phyloP scores from a whole-genome alignment of 345 rosid genomes.

The Melaleuca quinquenervia region DNA sequence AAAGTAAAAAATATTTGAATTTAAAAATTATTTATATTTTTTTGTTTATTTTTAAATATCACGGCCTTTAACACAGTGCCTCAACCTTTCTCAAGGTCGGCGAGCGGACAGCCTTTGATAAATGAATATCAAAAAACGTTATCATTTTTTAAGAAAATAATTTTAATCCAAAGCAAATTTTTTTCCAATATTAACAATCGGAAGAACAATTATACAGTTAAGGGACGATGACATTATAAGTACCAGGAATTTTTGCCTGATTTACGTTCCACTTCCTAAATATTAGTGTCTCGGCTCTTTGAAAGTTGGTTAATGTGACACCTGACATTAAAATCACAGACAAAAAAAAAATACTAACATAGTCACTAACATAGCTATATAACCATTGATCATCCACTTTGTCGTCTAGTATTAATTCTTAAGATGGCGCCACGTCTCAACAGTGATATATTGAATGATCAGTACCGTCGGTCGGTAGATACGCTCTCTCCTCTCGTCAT shows the following conservation, averaged over 20 bases:
- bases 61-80: too few relatives aligned
- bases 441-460: background rate
- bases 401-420: background rate
- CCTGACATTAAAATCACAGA: fast-evolving
- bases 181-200: fast-evolving
- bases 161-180: background rate
- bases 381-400: too few relatives aligned
- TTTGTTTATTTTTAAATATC: too few relatives aligned
- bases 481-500: background rate
- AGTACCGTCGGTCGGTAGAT: fast-evolving
- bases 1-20: too few relatives aligned
- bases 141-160: too few relatives aligned
- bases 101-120: too few relatives aligned
- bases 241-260: background rate
- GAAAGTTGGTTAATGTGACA: background rate
- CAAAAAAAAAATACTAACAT: fast-evolving
- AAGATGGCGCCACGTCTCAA: background rate
- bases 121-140: too few relatives aligned
- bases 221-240: fast-evolving
- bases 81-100: too few relatives aligned
- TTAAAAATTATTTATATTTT: too few relatives aligned
- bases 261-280: background rate
- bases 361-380: background rate
- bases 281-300: background rate
- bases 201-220: fast-evolving